These are phyloP conservation scores for Vanrija sp. DNA, from an alignment of 1,284 basidiomycete species.

Conservation along the genomic window DNA sequence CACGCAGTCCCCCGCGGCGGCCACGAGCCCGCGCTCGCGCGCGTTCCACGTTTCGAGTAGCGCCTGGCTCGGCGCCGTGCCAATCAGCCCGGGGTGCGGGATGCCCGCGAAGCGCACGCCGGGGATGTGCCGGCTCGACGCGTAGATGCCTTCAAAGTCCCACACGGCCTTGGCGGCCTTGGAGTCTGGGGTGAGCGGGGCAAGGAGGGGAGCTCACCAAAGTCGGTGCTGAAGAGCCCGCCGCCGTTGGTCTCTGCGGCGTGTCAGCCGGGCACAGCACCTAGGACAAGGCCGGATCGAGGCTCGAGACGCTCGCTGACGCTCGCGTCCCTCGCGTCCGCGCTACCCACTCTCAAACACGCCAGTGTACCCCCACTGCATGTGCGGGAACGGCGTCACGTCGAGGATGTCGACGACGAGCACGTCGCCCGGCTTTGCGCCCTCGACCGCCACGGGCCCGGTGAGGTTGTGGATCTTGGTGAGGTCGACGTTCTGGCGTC, in stretches of 20 bases:
- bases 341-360: conserved; percentile 22
- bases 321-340: too few species aligned
- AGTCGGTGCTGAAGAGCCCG: conserved; percentile 7
- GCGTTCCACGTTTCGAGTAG: conserved; percentile 69
- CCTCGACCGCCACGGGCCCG: conserved; percentile 68
- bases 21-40: conserved; percentile 65
- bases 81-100: conserved; percentile 69
- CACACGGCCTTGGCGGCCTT: conserved; percentile 72
- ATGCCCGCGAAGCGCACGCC: conserved; percentile 74
- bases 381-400: conserved; percentile 68
- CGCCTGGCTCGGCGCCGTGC: conserved; percentile 68
- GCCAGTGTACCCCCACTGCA: conserved; percentile 76
- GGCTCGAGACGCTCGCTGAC: too few species aligned
- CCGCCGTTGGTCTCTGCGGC: conserved; percentile 8
- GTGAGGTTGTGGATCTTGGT: conserved; percentile 60
- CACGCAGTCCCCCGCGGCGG: conserved; percentile 45
- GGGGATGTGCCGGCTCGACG: conserved; percentile 67
- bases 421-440: conserved; percentile 71
- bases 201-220: conserved; percentile 21
- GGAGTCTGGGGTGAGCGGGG: conserved; percentile 50
- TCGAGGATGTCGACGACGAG: conserved; percentile 52
- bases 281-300: too few species aligned
- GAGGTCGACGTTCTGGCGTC: conserved; percentile 10
- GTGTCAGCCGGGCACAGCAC: background rate
- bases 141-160: conserved; percentile 67